Evolutionary conservation across 2,329 filamentous ascomycete species (phyloP).

Genomic region (Colletotrichum spaethianum): DNA sequence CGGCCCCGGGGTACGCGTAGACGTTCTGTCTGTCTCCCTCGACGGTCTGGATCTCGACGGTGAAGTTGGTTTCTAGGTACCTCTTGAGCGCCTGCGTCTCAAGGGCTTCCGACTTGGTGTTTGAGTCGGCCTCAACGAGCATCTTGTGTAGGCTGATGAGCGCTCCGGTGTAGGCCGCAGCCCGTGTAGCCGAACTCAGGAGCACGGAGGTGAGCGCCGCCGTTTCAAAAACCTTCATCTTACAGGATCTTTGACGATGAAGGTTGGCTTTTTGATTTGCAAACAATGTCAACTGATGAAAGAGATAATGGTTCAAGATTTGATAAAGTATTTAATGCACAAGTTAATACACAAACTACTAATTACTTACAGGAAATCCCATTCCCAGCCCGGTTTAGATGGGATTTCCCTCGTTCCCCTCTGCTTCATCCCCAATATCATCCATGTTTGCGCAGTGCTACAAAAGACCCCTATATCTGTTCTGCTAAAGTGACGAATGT

Average conservation of each 20-base stretch:
- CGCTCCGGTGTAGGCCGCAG: constrained; percentile 57
- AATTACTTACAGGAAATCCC: too few species aligned
- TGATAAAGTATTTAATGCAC: too few species aligned
- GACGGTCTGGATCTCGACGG: constrained; percentile 54
- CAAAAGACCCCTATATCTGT: too few species aligned
- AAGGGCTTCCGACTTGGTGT: constrained; percentile 76
- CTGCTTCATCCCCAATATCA: too few species aligned
- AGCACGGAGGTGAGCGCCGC: not conserved
- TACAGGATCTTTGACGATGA: not conserved
- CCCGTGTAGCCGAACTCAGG: constrained; percentile 24
- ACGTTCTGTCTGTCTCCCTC: constrained; percentile 77
- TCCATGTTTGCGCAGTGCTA: too few species aligned
- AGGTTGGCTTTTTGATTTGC: too few species aligned
- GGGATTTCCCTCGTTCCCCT: too few species aligned
- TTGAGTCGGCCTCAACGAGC: constrained; percentile 80
- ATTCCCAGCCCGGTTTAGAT: too few species aligned
- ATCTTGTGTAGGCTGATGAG: constrained; percentile 82
- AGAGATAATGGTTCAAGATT: not conserved
- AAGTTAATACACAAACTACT: too few species aligned
- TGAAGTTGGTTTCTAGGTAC: constrained; percentile 70
- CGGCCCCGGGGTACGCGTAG: constrained; percentile 73
- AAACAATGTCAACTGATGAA: not conserved
- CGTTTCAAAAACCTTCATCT: not conserved
- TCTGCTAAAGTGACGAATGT: too few species aligned
- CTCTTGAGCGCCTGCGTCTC: constrained; percentile 78